A percentile compares a stretch with the other conserved stretches of the same genome.
Evolutionary conservation across 2,329 filamentous ascomycete species (phyloP).

Genomic region (Apiospora hydei): DNA sequence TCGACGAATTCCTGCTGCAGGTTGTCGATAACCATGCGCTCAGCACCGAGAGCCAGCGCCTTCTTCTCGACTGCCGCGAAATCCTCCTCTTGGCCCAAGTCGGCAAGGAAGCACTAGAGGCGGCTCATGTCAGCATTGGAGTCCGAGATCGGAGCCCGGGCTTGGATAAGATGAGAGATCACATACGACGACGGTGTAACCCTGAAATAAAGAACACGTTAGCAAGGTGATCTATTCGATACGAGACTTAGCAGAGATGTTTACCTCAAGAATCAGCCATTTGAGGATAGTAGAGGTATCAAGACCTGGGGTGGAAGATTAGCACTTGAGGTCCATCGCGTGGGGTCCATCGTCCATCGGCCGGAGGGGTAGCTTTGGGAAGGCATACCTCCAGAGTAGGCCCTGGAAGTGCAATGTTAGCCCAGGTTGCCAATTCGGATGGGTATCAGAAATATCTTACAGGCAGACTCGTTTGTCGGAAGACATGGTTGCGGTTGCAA

Average conservation of each 20-base stretch:
- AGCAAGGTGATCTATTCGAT: constrained; percentile 32
- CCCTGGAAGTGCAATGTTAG: constrained; percentile 27
- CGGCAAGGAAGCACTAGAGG: constrained; percentile 61
- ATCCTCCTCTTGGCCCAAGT: constrained; percentile 81
- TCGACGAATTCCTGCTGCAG: constrained; percentile 59
- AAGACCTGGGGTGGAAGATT: constrained; percentile 6
- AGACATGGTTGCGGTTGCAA: constrained; percentile 23
- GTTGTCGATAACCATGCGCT: constrained; percentile 69
- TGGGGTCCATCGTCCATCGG: not conserved
- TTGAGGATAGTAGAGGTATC: constrained; percentile 44
- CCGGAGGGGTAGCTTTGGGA: constrained; percentile 1
- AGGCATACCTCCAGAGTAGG: constrained; percentile 37
- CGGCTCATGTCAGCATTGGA: not conserved
- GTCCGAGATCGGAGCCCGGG: not conserved
- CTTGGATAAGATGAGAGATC: not conserved
- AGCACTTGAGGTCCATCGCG: not conserved
- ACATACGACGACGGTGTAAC: constrained; percentile 36
- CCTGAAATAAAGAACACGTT: constrained; percentile 33
- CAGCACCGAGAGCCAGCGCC: constrained; percentile 68
- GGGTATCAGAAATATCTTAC: constrained; percentile 14
- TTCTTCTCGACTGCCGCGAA: constrained; percentile 77
- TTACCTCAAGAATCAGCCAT: constrained; percentile 46
- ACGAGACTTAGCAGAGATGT: not conserved
- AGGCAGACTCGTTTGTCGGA: constrained; percentile 33
- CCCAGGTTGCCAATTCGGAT: not conserved